phyloP scores from a whole-genome alignment of 192 early-diverging fungal genomes.

The Dissophora ornata region DNA sequence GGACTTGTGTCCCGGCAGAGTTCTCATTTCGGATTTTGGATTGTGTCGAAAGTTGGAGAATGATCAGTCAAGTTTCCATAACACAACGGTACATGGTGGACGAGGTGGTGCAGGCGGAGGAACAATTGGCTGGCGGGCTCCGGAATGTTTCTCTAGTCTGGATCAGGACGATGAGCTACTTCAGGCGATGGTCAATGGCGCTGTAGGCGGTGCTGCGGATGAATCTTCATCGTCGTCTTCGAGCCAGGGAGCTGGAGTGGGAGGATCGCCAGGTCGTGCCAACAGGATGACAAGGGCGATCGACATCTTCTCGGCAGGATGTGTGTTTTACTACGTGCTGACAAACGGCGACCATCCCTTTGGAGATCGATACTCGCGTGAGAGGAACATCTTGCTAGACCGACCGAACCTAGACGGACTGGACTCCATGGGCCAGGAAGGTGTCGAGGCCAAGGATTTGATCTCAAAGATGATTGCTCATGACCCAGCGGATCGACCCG shows the following conservation, averaged over 20 bases:
- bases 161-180: slow-evolving; percentile 24
- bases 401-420: slow-evolving; percentile 79
- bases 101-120: slow-evolving; percentile 75
- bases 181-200: slow-evolving; percentile 4
- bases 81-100: slow-evolving; percentile 73
- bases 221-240: slow-evolving; percentile 45
- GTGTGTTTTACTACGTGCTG: slow-evolving; percentile 94
- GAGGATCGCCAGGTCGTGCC: slow-evolving; percentile 3
- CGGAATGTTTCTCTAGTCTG: slow-evolving; percentile 74
- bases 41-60: slow-evolving; percentile 94
- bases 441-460: slow-evolving; percentile 89
- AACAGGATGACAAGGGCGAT: slow-evolving; percentile 84
- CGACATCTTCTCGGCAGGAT: slow-evolving; percentile 96
- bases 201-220: slow-evolving; percentile 2
- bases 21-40: slow-evolving; percentile 98
- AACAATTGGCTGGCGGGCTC: slow-evolving; percentile 97
- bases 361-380: slow-evolving; percentile 90
- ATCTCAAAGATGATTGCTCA: slow-evolving; percentile 89
- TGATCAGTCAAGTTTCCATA: slow-evolving; percentile 94
- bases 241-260: slow-evolving; percentile 37
- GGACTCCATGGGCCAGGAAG: slow-evolving; percentile 75
- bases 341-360: slow-evolving; percentile 94
- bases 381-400: slow-evolving; percentile 88
- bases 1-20: slow-evolving; percentile 61
- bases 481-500: slow-evolving; percentile 83